Percentiles rank a stretch among this genome's conserved stretches.
These are phyloP conservation scores for Pseudoneurospora amorphoporcata DNA, from an alignment of 495 filamentous ascomycete genomes.

Conservation along the genomic window DNA sequence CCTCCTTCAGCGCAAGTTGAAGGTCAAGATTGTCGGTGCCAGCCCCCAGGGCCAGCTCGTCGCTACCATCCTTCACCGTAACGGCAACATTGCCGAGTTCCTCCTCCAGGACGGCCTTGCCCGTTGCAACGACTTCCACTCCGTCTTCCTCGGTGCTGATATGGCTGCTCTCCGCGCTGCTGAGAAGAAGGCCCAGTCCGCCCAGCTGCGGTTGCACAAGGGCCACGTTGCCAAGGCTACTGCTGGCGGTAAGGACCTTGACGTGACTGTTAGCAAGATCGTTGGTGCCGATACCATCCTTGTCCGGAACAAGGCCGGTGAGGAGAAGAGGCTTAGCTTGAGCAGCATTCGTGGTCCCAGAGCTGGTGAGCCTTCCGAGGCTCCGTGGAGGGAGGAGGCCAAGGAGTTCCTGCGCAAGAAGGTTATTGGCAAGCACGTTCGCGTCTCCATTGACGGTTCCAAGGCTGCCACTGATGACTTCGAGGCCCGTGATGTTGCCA, in stretches of 20 bases:
- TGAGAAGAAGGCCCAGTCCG: conserved; percentile 72
- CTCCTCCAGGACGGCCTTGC: conserved; percentile 81
- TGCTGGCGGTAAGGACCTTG: conserved; percentile 45
- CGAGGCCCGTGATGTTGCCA: conserved; percentile 90
- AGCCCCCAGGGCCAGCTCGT: conserved; percentile 81
- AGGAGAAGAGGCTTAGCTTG: conserved; percentile 80
- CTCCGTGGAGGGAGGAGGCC: conserved; percentile 81
- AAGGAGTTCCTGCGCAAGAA: conserved; percentile 94
- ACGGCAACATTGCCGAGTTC: conserved; percentile 84
- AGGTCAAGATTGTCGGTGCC: conserved; percentile 69
- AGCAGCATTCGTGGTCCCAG: conserved; percentile 91
- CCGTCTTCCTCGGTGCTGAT: conserved; percentile 70
- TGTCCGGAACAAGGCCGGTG: conserved; percentile 69
- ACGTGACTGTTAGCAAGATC: conserved; percentile 75
- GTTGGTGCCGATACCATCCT: conserved; percentile 83
- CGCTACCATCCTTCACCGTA: conserved; percentile 70
- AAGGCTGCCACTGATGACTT: conserved; percentile 83
- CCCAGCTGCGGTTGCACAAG: conserved; percentile 66
- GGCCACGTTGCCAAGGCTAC: conserved; percentile 53
- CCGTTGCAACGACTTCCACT: conserved; percentile 88
- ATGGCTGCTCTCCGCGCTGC: conserved; percentile 82
- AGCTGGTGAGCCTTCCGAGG: conserved; percentile 43
- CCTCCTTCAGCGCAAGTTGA: conserved; percentile 75
- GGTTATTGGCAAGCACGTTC: conserved; percentile 90
- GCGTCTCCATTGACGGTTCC: conserved; percentile 78